A percentile compares a stretch with the other conserved stretches of the same genome.
Conservation (phyloP, 495 filamentous ascomycete species). For the Hyaloscypha variabilis region DNA sequence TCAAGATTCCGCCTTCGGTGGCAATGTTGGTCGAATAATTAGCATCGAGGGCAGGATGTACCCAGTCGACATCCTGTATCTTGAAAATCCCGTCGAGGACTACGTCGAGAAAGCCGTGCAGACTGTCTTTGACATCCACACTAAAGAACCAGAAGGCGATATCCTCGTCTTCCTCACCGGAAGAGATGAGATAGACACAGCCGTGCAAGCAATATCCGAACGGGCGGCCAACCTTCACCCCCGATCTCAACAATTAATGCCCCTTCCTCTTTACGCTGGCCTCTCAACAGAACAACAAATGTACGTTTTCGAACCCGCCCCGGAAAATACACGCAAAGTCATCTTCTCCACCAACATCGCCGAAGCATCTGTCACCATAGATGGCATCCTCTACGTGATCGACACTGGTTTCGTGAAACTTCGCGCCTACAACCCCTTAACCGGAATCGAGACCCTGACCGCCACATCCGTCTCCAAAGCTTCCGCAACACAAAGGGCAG, state of each 20-base stretch:
- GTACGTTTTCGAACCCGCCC: slow-evolving; percentile 87
- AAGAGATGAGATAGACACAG: slow-evolving; percentile 88
- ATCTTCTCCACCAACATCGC: slow-evolving; percentile 96
- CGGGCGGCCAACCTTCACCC: slow-evolving; percentile 74
- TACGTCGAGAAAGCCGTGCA: slow-evolving; percentile 87
- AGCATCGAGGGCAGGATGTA: slow-evolving; percentile 90
- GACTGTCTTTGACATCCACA: slow-evolving; percentile 91
- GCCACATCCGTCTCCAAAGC: slow-evolving; percentile 88
- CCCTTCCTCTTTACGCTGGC: slow-evolving; percentile 87
- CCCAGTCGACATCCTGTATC: slow-evolving; percentile 86
- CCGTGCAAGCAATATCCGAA: slow-evolving; percentile 77
- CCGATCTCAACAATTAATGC: slow-evolving; percentile 67
- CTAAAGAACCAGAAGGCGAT: slow-evolving; percentile 85
- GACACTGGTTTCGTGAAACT: slow-evolving; percentile 94
- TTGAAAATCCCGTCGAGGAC: slow-evolving; percentile 79
- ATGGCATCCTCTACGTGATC: slow-evolving; percentile 90
- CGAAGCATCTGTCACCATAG: slow-evolving; percentile 93
- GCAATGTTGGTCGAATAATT: slow-evolving; percentile 71
- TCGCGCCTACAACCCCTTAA: slow-evolving; percentile 82
- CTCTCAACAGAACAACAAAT: slow-evolving; percentile 89
- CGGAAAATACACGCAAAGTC: slow-evolving; percentile 85
- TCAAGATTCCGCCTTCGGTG: slow-evolving; percentile 28
- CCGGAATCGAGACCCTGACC: slow-evolving; percentile 92
- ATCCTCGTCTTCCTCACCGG: slow-evolving; percentile 93
- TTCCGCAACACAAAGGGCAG: slow-evolving; percentile 88